A percentile compares a stretch with the other conserved stretches of the same genome.
These are phyloP conservation scores for Scedosporium apiospermum DNA, from an alignment of 2,329 filamentous ascomycete genomes.

Conservation along the genomic window DNA sequence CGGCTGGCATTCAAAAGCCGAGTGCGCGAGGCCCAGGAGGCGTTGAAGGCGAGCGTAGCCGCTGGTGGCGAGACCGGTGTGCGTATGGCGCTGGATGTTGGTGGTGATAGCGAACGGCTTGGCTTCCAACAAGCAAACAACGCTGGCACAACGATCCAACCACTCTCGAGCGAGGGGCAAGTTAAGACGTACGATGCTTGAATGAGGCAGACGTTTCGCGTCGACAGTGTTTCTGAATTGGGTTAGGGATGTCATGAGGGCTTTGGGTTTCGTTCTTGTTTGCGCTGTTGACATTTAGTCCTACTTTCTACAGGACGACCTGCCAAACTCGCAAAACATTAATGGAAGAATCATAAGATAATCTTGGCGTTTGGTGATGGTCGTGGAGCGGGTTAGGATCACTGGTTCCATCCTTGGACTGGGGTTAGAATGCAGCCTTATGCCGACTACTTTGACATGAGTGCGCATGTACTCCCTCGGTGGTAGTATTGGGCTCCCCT, in stretches of 20 bases:
- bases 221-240: not conserved
- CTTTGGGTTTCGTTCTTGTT: not conserved
- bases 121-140: slow-evolving; percentile 41
- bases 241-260: not conserved
- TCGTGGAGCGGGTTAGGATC: not conserved
- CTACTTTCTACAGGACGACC: not conserved
- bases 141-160: slow-evolving; percentile 36
- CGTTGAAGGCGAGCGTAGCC: slow-evolving; percentile 47
- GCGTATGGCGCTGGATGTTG: slow-evolving; percentile 35
- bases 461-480: too few relatives aligned
- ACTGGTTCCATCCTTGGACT: not conserved
- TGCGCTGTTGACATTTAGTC: not conserved
- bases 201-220: not conserved
- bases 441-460: too few relatives aligned
- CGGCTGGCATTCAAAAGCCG: slow-evolving; percentile 82
- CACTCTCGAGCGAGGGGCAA: slow-evolving; percentile 43
- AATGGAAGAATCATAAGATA: not conserved
- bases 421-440: too few relatives aligned
- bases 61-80: slow-evolving; percentile 40
- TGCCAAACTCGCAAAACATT: not conserved
- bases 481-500: too few relatives aligned
- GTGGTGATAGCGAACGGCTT: slow-evolving; percentile 41
- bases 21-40: slow-evolving; percentile 72
- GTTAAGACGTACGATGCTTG: slow-evolving; percentile 50
- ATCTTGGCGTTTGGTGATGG: not conserved